phyloP scores from a whole-genome alignment of 495 filamentous ascomycete species.

The Clohesyomyces aquaticus region DNA sequence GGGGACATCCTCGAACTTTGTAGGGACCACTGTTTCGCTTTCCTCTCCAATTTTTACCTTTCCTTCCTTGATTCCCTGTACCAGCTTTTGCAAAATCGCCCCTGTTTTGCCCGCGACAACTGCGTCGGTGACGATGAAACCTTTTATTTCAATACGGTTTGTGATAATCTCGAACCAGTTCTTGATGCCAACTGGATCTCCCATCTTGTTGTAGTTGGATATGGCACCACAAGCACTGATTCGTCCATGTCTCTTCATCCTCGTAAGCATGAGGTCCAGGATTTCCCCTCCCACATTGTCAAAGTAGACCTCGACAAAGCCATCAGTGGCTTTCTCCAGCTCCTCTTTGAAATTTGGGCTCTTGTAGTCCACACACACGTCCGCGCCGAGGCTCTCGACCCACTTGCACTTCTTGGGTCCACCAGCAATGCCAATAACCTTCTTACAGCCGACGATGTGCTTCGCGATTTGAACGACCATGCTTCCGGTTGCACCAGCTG shows the following conservation, averaged over 20 bases:
- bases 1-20: constrained; percentile 48
- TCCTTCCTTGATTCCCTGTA: constrained; percentile 52
- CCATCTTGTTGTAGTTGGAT: constrained; percentile 52
- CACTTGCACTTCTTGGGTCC: constrained; percentile 67
- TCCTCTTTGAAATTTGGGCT: constrained; percentile 58
- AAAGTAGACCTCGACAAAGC: constrained; percentile 68
- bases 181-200: constrained; percentile 45
- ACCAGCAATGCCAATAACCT: constrained; percentile 66
- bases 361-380: constrained; percentile 73
- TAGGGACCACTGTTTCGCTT: constrained; percentile 45
- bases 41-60: constrained; percentile 46
- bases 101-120: constrained; percentile 15
- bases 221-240: constrained; percentile 67
- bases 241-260: constrained; percentile 59
- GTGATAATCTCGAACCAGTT: constrained; percentile 59
- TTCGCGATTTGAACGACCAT: constrained; percentile 60
- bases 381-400: constrained; percentile 65
- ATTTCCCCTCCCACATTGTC: constrained; percentile 75
- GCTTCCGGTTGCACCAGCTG: constrained; percentile 53
- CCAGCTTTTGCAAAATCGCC: constrained; percentile 47
- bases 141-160: constrained; percentile 59
- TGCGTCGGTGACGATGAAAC: constrained; percentile 65
- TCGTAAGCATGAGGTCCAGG: constrained; percentile 61
- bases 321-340: constrained; percentile 62
- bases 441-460: constrained; percentile 57